A percentile compares a stretch with the other conserved stretches of the same genome.
Conservation (phyloP, 805 yeast genomes). For the Cyberlindnera galapagoensis region DNA sequence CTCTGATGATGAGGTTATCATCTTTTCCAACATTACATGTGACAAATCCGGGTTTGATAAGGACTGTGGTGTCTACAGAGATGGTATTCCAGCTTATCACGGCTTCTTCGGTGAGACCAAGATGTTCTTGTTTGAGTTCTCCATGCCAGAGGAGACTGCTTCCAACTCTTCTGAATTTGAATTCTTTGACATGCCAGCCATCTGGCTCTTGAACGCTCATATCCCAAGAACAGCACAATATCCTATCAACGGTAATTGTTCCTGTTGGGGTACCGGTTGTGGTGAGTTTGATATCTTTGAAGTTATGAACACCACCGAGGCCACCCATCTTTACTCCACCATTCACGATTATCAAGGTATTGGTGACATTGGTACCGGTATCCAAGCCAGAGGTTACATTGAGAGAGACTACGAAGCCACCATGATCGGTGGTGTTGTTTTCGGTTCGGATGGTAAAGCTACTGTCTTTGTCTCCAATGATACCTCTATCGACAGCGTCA, state of each 20-base stretch:
- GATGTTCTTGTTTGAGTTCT: slow-evolving; percentile 67
- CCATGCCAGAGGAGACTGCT: slow-evolving; percentile 51
- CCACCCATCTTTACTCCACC: slow-evolving; percentile 53
- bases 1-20: slow-evolving; percentile 55
- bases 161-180: slow-evolving; percentile 23
- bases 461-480: slow-evolving; percentile 53
- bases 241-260: slow-evolving; percentile 52
- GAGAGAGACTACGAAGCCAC: slow-evolving; percentile 42
- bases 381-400: slow-evolving; percentile 50
- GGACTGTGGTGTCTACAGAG: slow-evolving; percentile 71
- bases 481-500: slow-evolving; percentile 40
- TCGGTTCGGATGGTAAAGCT: slow-evolving; percentile 54
- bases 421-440: slow-evolving; percentile 69
- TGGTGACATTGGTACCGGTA: slow-evolving; percentile 53
- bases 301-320: slow-evolving; percentile 57
- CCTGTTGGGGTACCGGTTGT: slow-evolving; percentile 74
- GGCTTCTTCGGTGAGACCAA: slow-evolving; percentile 63
- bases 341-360: slow-evolving; percentile 75
- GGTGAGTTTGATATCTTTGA: slow-evolving; percentile 78
- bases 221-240: slow-evolving; percentile 75
- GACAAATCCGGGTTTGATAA: slow-evolving; percentile 44
- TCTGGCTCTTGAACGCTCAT: slow-evolving; percentile 68
- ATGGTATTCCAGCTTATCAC: slow-evolving; percentile 68
- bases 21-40: slow-evolving; percentile 55
- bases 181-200: slow-evolving; percentile 62